Evolutionary conservation across 2,329 filamentous ascomycete species (phyloP).

Genomic region (Raffaelea deltoideospora): DNA sequence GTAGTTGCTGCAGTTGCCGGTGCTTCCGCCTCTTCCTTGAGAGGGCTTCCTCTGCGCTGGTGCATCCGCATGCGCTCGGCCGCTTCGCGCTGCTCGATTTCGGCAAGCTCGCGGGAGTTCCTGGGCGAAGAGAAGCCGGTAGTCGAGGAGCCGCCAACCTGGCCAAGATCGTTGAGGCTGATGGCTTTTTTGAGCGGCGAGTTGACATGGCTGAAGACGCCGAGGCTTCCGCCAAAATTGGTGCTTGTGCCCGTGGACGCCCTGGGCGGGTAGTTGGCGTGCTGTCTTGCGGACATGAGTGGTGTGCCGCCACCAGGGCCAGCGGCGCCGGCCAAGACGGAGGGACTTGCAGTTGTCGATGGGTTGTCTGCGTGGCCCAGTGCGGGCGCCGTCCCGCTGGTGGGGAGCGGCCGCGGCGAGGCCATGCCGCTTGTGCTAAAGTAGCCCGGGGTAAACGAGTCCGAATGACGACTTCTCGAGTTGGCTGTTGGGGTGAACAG

Average conservation of each 20-base stretch:
- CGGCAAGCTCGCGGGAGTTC: conserved; percentile 48
- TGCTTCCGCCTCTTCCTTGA: background rate
- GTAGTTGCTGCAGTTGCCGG: too few relatives aligned
- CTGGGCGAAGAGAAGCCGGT: conserved; percentile 30
- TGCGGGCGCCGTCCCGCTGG: conserved; percentile 10
- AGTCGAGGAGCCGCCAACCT: conserved; percentile 16
- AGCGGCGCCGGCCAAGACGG: background rate
- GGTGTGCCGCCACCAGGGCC: too few relatives aligned
- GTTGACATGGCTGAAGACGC: conserved; percentile 63
- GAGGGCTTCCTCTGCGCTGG: conserved; percentile 16
- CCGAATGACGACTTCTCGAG: conserved; percentile 13
- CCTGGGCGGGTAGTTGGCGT: conserved; percentile 8
- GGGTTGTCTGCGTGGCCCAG: conserved; percentile 1
- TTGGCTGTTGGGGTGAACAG: conserved; percentile 27
- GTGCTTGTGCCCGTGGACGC: conserved; percentile 7
- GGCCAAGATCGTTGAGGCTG: conserved; percentile 40
- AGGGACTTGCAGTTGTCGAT: background rate
- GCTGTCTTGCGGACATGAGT: background rate
- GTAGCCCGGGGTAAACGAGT: conserved; percentile 15
- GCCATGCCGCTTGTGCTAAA: too few relatives aligned
- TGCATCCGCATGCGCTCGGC: conserved; percentile 16
- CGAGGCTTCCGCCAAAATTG: conserved; percentile 56
- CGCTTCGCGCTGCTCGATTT: conserved; percentile 32
- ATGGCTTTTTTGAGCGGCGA: conserved; percentile 70
- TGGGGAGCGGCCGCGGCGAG: conserved; percentile 2